Percentiles rank a stretch among this genome's conserved stretches.
These are phyloP conservation scores for Talaromyces sp. DNA, from an alignment of 2,329 filamentous ascomycete species.

Conservation along the genomic window DNA sequence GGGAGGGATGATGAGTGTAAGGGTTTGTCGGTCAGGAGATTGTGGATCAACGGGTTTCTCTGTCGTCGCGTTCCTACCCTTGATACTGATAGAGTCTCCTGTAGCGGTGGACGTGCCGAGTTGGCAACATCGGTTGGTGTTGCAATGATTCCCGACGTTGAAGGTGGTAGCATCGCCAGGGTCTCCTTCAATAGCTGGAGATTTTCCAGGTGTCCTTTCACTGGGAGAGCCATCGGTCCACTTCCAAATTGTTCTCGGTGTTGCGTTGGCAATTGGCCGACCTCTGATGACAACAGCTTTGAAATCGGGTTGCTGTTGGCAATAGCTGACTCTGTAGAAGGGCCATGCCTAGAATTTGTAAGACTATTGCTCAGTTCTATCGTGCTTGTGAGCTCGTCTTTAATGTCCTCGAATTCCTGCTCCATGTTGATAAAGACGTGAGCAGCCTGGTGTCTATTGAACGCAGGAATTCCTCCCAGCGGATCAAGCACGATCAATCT, in stretches of 20 bases:
- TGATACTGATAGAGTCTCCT: conserved; percentile 29
- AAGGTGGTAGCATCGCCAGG: conserved; percentile 70
- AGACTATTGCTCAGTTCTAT: conserved; percentile 13
- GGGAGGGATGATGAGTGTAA: conserved; percentile 88
- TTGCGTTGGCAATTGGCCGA: conserved; percentile 18
- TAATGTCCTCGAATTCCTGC: conserved; percentile 73
- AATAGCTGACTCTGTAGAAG: conserved; percentile 15
- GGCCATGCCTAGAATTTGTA: conserved; percentile 1
- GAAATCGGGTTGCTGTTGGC: conserved; percentile 40
- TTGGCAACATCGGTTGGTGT: conserved; percentile 77
- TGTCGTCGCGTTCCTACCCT: conserved; percentile 55
- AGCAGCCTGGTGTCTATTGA: conserved; percentile 53
- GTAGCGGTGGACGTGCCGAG: conserved; percentile 33
- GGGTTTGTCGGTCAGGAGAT: conserved; percentile 91
- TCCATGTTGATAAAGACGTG: conserved; percentile 91
- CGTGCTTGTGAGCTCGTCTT: conserved; percentile 51
- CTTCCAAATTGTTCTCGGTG: conserved; percentile 6
- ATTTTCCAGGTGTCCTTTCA: conserved; percentile 59
- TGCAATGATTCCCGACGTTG: conserved; percentile 83
- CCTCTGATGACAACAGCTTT: conserved; percentile 31
- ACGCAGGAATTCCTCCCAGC: conserved; percentile 73
- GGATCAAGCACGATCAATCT: conserved; percentile 85
- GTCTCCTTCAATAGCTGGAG: conserved; percentile 65
- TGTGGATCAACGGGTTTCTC: conserved; percentile 87
- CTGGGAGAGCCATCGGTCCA: conserved; percentile 15